phyloP scores from a whole-genome alignment of 768 basidiomycete species.

The Chalciporus sphaerocephalus region DNA sequence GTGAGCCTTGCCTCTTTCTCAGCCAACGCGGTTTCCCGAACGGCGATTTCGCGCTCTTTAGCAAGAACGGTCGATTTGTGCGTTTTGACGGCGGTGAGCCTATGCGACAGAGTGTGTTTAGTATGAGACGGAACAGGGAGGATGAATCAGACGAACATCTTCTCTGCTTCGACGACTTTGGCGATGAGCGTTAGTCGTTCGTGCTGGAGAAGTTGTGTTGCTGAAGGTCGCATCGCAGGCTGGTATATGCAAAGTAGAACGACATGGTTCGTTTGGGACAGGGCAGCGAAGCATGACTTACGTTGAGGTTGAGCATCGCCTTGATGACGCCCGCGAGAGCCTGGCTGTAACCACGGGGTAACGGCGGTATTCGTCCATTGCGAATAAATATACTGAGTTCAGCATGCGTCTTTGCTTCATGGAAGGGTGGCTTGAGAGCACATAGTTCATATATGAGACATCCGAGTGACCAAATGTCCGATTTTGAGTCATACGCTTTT shows the following conservation, averaged over 20 bases:
- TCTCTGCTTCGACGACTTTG: constrained; percentile 74
- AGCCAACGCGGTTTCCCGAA: constrained; percentile 50
- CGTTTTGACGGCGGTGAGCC: constrained; percentile 59
- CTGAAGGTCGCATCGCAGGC: constrained; percentile 86
- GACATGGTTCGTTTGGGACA: neutral
- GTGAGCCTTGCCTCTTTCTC: constrained; percentile 54
- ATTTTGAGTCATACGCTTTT: constrained; percentile 95
- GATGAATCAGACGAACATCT: constrained; percentile 48
- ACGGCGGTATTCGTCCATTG: constrained; percentile 86
- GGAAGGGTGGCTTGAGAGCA: constrained; percentile 88
- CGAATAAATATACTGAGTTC: constrained; percentile 81
- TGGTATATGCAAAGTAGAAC: constrained; percentile 23
- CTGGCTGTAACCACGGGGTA: constrained; percentile 80
- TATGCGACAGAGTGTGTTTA: constrained; percentile 22
- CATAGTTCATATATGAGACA: constrained; percentile 97
- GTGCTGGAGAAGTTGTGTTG: constrained; percentile 73
- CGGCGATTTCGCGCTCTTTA: constrained; percentile 61
- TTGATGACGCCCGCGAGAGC: constrained; percentile 71
- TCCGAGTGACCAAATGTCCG: constrained; percentile 97
- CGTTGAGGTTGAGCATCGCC: constrained; percentile 83
- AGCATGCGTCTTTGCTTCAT: constrained; percentile 85
- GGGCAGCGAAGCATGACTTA: constrained; percentile 32
- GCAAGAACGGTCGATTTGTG: constrained; percentile 53
- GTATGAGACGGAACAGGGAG: neutral
- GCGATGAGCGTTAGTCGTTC: constrained; percentile 68